Evolutionary conservation across 2,329 filamentous ascomycete species (phyloP), one percentile per base, ranked within the genome.

Genomic region (Knufia fluminis): DNA sequence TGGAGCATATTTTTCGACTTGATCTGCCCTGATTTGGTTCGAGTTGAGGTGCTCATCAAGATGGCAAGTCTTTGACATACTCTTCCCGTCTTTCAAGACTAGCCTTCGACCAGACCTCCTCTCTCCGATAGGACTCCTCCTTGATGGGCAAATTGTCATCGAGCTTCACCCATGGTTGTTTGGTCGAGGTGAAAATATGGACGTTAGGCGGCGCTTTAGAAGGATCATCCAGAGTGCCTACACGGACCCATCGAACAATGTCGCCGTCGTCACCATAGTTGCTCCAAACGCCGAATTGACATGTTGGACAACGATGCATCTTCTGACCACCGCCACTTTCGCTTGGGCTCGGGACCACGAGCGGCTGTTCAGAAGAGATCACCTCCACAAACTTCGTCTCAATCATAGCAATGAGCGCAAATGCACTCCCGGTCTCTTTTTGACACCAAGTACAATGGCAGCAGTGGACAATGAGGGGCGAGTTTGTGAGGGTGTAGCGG

Each of bases 161-260:
- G 47, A 73, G 52, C 26, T 60, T 49, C 47, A 74, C 51, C 59
- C 70, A 75, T 10, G 58, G 54, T 51, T 61, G 51, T 49, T 68
- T 71, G 49, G 64, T 68, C 28, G 60, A 57, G 16, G 63, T 66
- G 52, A 61, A 76, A 45, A 74, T 70, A 58, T 76, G 71, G 17
- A 69, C 64, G 56, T 73, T 69, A 1, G 71, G 71, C n/a, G 63
- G 61, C 6, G 71, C 54, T 47, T 64, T 57, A 53, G 62, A 61
- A 4, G 65, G 60, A 12, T 58, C 54, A 57, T 73, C 72, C 42
- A 76, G 61, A 9, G 72, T 75, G 2, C 72, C 71, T 22, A 64
- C 67, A 33, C 69, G 65, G 8, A 76, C 54, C 53, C 67, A 73
- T 14, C 61, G 59, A 17, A 52, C 36, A 46, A 61, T 40, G 6